phyloP scores from a whole-genome alignment of 2,329 filamentous ascomycete genomes.

The Tolypocladium pustulatum region DNA sequence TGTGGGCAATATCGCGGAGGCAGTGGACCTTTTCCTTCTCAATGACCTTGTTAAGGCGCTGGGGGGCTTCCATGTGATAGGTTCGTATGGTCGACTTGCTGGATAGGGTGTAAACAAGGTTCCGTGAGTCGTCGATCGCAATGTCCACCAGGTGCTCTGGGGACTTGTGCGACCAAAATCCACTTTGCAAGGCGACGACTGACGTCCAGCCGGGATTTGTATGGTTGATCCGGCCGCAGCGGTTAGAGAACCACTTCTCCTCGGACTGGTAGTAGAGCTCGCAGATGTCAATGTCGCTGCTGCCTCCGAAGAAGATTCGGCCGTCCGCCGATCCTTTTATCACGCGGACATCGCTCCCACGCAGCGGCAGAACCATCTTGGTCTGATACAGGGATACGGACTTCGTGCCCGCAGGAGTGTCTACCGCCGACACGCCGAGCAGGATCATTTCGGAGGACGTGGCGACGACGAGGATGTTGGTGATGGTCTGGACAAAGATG shows the following conservation, averaged over 20 bases:
- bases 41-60: conserved; percentile 52
- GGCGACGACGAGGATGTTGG: conserved; percentile 78
- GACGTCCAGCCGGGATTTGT: conserved; percentile 63
- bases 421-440: conserved; percentile 66
- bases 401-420: conserved; percentile 58
- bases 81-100: conserved; percentile 81
- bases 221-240: conserved; percentile 83
- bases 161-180: conserved; percentile 38
- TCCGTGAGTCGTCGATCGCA: conserved; percentile 78
- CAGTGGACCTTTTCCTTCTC: conserved; percentile 53
- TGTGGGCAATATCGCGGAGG: conserved; percentile 70
- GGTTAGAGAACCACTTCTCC: conserved; percentile 89
- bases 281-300: conserved; percentile 74
- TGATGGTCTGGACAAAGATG: conserved; percentile 81
- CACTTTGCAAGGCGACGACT: conserved; percentile 41
- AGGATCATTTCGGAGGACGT: conserved; percentile 78
- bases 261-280: conserved; percentile 96
- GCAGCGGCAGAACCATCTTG: conserved; percentile 68
- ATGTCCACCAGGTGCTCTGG: conserved; percentile 66
- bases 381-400: conserved; percentile 78
- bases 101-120: conserved; percentile 84
- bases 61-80: conserved; percentile 67
- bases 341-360: conserved; percentile 64
- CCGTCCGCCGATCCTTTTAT: conserved; percentile 77
- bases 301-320: conserved; percentile 85